These are phyloP conservation scores for Taiozyma sp. DNA, from an alignment of 1,139 yeast genomes.

Conservation along the genomic window DNA sequence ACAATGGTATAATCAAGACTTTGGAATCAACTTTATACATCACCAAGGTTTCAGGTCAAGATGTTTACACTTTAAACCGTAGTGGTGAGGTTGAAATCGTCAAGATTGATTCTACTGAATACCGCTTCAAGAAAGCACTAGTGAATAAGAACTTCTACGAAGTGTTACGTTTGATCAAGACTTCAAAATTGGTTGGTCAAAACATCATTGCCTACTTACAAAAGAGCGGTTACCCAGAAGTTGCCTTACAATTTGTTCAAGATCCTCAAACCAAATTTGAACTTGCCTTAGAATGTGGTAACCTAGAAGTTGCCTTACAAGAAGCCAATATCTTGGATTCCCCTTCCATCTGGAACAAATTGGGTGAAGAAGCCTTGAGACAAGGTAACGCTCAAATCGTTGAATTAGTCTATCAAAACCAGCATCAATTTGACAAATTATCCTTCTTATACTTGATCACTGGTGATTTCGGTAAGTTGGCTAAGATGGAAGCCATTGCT, in stretches of 20 bases:
- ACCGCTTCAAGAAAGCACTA: slow-evolving; percentile 90
- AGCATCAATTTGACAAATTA: slow-evolving; percentile 80
- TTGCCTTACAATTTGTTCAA: slow-evolving; percentile 92
- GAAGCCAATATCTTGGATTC: slow-evolving; percentile 81
- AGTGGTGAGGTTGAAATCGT: slow-evolving; percentile 78
- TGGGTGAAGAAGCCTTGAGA: slow-evolving; percentile 80
- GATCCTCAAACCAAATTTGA: slow-evolving; percentile 97
- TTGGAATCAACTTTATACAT: slow-evolving; percentile 88
- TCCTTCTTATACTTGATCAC: slow-evolving; percentile 82
- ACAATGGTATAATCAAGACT: slow-evolving; percentile 90
- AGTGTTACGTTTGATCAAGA: slow-evolving; percentile 83
- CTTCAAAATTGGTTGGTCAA: slow-evolving; percentile 93
- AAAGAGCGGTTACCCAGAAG: slow-evolving; percentile 91
- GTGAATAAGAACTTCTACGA: slow-evolving; percentile 88
- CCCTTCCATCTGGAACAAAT: slow-evolving; percentile 69
- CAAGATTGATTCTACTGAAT: slow-evolving; percentile 92
- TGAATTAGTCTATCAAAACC: slow-evolving; percentile 86
- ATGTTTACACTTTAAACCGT: slow-evolving; percentile 79
- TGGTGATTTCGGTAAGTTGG: slow-evolving; percentile 72
- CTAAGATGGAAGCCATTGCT: slow-evolving; percentile 86
- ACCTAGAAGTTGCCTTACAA: slow-evolving; percentile 78
- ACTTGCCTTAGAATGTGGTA: slow-evolving; percentile 90
- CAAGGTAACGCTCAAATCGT: slow-evolving; percentile 89
- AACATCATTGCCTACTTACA: slow-evolving; percentile 93
- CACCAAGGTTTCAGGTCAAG: slow-evolving; percentile 63